Evolutionary conservation across 345 rosid genomes (phyloP), one percentile per base, ranked within the genome.

Genomic region (Gossypium arboreum): DNA sequence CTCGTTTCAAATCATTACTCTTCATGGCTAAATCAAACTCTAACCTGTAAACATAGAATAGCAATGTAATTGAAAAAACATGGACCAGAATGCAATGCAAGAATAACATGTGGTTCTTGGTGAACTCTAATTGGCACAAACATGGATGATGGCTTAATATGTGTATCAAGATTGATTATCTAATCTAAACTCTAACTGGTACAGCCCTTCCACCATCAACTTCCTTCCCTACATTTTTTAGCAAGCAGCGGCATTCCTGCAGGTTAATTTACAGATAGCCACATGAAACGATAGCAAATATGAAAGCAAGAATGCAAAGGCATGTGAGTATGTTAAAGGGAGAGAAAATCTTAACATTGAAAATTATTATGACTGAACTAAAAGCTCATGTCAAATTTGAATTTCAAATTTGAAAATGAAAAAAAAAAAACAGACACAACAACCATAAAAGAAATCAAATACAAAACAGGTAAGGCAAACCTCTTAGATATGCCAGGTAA

Each of bases 401-500:
- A 67, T 48, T 15, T 47, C 55, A 68, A 68, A 47, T 5, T 24
- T 22, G 54, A 47, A 67, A 47, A 20, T 12, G 12, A 22, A 22
- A 24, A 48, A 48, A 57, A 10, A n/a, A 17, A 34, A 5, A 34
- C 41, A 12, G 15, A 18, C 44, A 68, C 9, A 13, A 15, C 39
- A 20, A 41, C 12, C 39, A 39, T 72, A 13, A 20, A 43, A 72
- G 63, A 61, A 27, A 56, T 34, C 50, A 41, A 56, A 18, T 13
- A n/a, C 12, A 58, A 45, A 44, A 47, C 48, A 27, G 17, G 41
- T 3, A 29, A 47, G 12, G 47, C 56, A 60, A 27, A 73, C 76
- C 99, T 93, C 89, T 95, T 95, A 55, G 99, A 95, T 86, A 95
- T 89, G 80, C 99, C 99, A 83, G 99, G 97, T 66, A 95, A 87